Base-by-base conservation (phyloP, 805 yeast species). In the Scheffersomyces ergatensis region DNA sequence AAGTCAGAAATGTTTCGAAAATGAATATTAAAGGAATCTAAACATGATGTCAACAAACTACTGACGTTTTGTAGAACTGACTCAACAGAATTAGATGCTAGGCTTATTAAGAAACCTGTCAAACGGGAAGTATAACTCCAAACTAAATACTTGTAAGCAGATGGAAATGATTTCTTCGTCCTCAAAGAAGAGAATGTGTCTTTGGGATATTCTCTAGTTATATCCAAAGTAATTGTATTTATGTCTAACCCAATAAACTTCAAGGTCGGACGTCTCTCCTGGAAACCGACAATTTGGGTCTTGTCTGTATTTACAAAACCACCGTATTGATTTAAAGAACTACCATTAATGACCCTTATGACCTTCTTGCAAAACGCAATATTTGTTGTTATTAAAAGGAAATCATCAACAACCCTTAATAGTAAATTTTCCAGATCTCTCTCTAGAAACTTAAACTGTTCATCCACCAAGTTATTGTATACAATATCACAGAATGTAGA, bases 361-460 rank as follows among this genome's bases (percentile, higher is more conserved):
- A 58, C 60, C 17, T 38, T 30, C 4, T 51, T 33, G 38, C 63
- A 60, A 3, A 46, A 49, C 2, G 43, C 38, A 9, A 50, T 20
- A 26, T 68, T 55, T 0, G 79, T 66, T 0, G 93, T 74, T 0
- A 90, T 60, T n/a, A 88, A 67, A 20, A 90, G 55, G 52, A 90
- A 90, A 57, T 90, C 98, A 61, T 90, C 98, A 0, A 89, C 95
- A 16, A 87, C 58, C 39, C 97, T 62, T 6, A 88, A 42, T 2
- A 88, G 55, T 18, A 57, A 26, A n/a, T 19, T 30, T 9, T 29
- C 23, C 6, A 34, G 30, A 8, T 40, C 32, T 3, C 42, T 24
- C 1, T 38, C 39, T 13, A 46, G 26, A 30, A 54, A 52, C 6
- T 48, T 36, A 39, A 67, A 55, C 12, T 53, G 47, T 17, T 67